These are phyloP conservation scores for Ceriops zippeliana DNA, from an alignment of 345 rosid species.

Conservation along the genomic window DNA sequence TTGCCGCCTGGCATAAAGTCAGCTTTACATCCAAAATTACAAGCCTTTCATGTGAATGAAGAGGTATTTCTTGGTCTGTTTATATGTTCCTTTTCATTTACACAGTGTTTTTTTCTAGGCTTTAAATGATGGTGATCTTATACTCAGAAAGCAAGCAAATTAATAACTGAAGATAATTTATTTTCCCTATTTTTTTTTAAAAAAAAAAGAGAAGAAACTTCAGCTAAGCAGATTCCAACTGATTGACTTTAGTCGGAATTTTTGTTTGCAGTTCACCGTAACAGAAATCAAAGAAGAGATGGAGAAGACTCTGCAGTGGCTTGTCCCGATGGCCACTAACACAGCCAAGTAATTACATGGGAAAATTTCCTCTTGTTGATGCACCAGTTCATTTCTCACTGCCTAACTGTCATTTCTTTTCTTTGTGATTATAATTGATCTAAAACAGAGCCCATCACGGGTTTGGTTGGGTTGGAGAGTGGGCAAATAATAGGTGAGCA, in stretches of 20 bases:
- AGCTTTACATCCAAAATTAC: constrained; percentile 56
- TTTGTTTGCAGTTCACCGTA: constrained; percentile 45
- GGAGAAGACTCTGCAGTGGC: constrained; percentile 85
- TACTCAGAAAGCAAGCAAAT: neutral
- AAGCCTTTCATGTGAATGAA: constrained; percentile 45
- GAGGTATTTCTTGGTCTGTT: constrained; percentile 45
- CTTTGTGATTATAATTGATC: neutral
- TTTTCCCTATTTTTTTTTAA: neutral
- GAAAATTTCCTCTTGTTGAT: neutral
- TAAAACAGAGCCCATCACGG: constrained; percentile 30
- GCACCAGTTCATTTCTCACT: neutral
- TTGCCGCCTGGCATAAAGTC: constrained; percentile 64
- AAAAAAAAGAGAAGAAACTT: neutral
- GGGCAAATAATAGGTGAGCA: constrained; percentile 30
- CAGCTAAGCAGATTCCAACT: neutral
- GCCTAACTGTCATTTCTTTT: neutral
- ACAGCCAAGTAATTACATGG: constrained; percentile 56
- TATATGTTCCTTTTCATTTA: neutral
- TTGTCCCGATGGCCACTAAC: constrained; percentile 71
- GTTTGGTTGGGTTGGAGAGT: constrained; percentile 39
- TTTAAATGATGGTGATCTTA: too few species aligned
- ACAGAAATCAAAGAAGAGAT: constrained; percentile 67
- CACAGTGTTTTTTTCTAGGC: neutral
- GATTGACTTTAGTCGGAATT: neutral
- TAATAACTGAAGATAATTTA: neutral